These are phyloP conservation scores for Fraxinus baroniana DNA, from an alignment of 305 asterid genomes.

Conservation along the genomic window DNA sequence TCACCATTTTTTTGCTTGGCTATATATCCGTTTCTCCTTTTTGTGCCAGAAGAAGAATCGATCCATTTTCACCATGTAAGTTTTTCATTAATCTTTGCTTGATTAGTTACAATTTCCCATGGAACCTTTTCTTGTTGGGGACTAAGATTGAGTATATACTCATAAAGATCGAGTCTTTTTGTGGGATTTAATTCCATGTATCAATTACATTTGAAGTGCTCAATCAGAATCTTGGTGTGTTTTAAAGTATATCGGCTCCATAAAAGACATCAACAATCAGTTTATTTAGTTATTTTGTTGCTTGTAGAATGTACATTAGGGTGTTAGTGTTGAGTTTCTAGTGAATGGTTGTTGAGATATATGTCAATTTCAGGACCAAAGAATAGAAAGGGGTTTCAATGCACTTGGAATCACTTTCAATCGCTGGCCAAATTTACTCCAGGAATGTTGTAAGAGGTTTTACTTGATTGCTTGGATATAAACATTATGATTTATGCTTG, in stretches of 20 bases:
- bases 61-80: conserved; percentile 31
- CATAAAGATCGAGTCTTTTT: no score
- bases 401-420: background rate
- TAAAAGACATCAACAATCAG: background rate
- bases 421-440: background rate
- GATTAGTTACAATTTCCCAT: no score
- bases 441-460: background rate
- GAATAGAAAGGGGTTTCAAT: background rate
- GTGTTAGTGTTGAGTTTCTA: background rate
- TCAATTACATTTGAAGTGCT: no score
- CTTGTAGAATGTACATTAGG: background rate
- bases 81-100: no score
- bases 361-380: background rate
- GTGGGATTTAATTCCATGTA: no score
- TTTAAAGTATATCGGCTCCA: background rate
- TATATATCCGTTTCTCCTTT: conserved; percentile 25
- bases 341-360: background rate
- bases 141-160: no score
- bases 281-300: background rate
- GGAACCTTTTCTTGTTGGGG: no score
- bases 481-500: background rate
- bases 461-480: background rate
- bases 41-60: conserved; percentile 9
- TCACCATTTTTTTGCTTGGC: conserved; percentile 21
- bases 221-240: no score